Evolutionary conservation across 192 early-diverging fungal genomes (phyloP).

Genomic region (Jimgerdemannia lactiflua): DNA sequence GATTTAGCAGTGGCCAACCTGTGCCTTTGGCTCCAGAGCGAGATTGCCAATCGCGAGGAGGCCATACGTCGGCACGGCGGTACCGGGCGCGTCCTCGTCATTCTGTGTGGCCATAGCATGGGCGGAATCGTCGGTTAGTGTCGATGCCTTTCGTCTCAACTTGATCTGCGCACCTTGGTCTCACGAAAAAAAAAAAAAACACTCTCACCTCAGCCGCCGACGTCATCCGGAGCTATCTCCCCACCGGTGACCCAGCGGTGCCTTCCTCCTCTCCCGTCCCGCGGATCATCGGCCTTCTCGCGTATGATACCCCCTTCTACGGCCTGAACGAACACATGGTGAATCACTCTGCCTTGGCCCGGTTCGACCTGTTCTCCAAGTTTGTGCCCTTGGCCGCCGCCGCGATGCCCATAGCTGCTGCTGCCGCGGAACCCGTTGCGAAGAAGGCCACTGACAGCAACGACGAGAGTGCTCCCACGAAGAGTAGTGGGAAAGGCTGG

Average conservation of each 20-base stretch:
- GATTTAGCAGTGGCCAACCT: slow-evolving; percentile 40
- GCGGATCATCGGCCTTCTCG: slow-evolving; percentile 38
- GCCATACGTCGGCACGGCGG: slow-evolving; percentile 5
- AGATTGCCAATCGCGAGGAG: slow-evolving; percentile 29
- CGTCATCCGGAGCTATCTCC: slow-evolving; percentile 31
- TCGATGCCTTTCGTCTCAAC: neutral
- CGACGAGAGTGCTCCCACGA: slow-evolving; percentile 9
- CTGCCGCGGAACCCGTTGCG: slow-evolving; percentile 3
- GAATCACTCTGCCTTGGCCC: slow-evolving; percentile 28
- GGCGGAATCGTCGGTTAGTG: slow-evolving; percentile 59
- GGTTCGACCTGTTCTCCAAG: neutral
- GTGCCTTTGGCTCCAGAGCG: slow-evolving; percentile 42
- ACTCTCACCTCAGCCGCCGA: slow-evolving; percentile 38
- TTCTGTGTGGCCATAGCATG: slow-evolving; percentile 41
- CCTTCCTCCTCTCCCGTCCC: slow-evolving; percentile 14
- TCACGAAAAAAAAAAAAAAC: neutral
- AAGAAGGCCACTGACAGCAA: neutral
- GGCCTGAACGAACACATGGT: slow-evolving; percentile 40
- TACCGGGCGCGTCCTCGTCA: slow-evolving; percentile 16
- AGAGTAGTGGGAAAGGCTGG: no score
- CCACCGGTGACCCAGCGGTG: neutral
- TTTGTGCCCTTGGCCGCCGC: slow-evolving; percentile 4
- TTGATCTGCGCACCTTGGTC: neutral
- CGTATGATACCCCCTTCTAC: slow-evolving; percentile 57
- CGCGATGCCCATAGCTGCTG: no score